Conservation (phyloP, 805 yeast species). For the Lipomyces yamadae region DNA sequence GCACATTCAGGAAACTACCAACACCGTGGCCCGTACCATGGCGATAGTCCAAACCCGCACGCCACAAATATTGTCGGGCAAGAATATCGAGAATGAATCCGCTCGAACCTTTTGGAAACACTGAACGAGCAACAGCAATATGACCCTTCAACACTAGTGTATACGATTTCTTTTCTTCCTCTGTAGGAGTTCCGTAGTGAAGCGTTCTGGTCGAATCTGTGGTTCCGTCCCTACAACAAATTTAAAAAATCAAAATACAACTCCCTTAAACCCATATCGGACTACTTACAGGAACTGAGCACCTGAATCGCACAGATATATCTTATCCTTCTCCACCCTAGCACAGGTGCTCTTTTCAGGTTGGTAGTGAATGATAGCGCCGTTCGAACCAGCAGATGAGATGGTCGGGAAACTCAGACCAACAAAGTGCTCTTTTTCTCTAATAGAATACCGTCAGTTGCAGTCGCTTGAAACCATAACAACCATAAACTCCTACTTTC, state of each 20-base stretch:
- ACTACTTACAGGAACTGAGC: constrained; percentile 65
- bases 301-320: constrained; percentile 86
- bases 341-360: constrained; percentile 63
- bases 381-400: constrained; percentile 75
- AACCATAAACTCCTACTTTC: constrained; percentile 32
- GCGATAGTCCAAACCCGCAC: constrained; percentile 79
- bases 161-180: constrained; percentile 67
- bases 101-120: constrained; percentile 75
- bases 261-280: no score
- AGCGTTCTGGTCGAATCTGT: constrained; percentile 93
- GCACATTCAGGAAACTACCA: constrained; percentile 89
- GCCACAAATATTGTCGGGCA: constrained; percentile 84
- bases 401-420: constrained; percentile 78
- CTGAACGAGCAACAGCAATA: constrained; percentile 77
- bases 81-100: constrained; percentile 79
- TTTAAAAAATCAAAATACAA: neutral
- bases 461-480: neutral
- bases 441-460: neutral
- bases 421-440: constrained; percentile 46
- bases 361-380: constrained; percentile 75
- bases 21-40: constrained; percentile 99
- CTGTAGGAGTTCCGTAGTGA: constrained; percentile 64
- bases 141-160: constrained; percentile 92
- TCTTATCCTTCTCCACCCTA: constrained; percentile 65
- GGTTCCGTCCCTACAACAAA: constrained; percentile 70